Conservation (phyloP, 192 early-diverging fungal species). For the Coemansia sp. region DNA sequence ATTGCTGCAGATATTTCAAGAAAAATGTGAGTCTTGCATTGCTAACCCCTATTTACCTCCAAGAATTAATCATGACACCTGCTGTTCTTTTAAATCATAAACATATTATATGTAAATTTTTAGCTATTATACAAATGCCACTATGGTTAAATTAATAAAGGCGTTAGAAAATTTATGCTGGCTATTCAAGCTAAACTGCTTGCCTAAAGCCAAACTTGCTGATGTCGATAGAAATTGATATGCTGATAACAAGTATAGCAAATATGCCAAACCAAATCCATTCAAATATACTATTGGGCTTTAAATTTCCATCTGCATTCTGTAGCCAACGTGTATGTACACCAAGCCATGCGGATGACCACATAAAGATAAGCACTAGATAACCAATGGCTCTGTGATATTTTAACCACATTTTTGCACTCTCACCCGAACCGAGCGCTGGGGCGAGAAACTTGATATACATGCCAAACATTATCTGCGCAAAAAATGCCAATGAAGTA, state of each 20-base stretch:
- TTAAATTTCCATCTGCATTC: background rate
- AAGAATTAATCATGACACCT: too few species aligned
- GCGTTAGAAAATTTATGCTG: too few species aligned
- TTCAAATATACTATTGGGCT: background rate
- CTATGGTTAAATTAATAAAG: background rate
- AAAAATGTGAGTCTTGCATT: too few species aligned
- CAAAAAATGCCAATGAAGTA: constrained; percentile 6
- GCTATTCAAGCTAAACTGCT: background rate
- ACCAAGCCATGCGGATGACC: constrained; percentile 36
- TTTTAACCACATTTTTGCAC: constrained; percentile 12
- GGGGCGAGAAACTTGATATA: background rate
- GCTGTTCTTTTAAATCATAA: too few species aligned
- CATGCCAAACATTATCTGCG: constrained; percentile 14
- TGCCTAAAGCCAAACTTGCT: constrained; percentile 16
- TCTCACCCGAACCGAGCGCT: background rate
- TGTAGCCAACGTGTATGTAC: constrained; percentile 20
- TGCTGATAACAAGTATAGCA: constrained; percentile 14
- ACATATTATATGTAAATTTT: too few species aligned
- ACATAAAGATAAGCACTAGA: constrained; percentile 12
- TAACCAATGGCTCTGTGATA: constrained; percentile 18
- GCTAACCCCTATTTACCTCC: too few species aligned
- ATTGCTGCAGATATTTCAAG: too few species aligned
- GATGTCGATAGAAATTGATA: constrained; percentile 16
- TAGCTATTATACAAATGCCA: too few species aligned
- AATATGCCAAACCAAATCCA: constrained; percentile 24